These are phyloP conservation scores for Trichoderma orchidacearum DNA, from an alignment of 495 filamentous ascomycete genomes.

Conservation along the genomic window DNA sequence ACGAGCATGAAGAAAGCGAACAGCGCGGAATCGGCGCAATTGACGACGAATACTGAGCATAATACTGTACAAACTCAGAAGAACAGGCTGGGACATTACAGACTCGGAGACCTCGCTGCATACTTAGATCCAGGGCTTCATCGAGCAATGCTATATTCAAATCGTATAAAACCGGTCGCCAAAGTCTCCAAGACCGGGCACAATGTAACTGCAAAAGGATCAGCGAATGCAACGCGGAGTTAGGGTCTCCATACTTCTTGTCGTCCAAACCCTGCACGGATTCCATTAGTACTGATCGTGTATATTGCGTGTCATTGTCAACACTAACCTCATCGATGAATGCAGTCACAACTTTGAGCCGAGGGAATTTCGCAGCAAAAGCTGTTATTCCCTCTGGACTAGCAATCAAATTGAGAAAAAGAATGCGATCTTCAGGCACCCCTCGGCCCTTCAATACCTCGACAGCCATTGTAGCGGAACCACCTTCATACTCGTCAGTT, in stretches of 20 bases:
- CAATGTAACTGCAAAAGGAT: slow-evolving; percentile 62
- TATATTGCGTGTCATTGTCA: background rate
- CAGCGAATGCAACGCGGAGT: slow-evolving; percentile 6
- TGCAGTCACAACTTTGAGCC: slow-evolving; percentile 83
- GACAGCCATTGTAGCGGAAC: slow-evolving; percentile 91
- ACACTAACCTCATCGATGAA: slow-evolving; percentile 64
- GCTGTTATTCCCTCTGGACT: slow-evolving; percentile 83
- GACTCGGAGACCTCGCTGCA: slow-evolving; percentile 2
- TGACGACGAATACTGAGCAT: slow-evolving; percentile 17
- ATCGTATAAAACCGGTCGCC: slow-evolving; percentile 94
- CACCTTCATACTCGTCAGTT: slow-evolving; percentile 38
- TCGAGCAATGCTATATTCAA: slow-evolving; percentile 23
- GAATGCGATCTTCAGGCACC: slow-evolving; percentile 86
- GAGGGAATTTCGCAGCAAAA: slow-evolving; percentile 87
- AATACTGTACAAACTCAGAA: slow-evolving; percentile 10
- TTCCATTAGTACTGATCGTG: slow-evolving; percentile 11
- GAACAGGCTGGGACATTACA: background rate
- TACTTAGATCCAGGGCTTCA: slow-evolving; percentile 3
- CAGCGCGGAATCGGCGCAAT: slow-evolving; percentile 31
- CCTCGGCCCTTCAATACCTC: slow-evolving; percentile 79
- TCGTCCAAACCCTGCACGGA: slow-evolving; percentile 60
- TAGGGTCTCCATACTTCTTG: slow-evolving; percentile 61
- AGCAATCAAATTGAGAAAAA: slow-evolving; percentile 93
- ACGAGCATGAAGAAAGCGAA: slow-evolving; percentile 22
- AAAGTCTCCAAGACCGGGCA: slow-evolving; percentile 91